phyloP scores from a whole-genome alignment of 192 early-diverging fungal species.

The Chytriomyces hyalinus region DNA sequence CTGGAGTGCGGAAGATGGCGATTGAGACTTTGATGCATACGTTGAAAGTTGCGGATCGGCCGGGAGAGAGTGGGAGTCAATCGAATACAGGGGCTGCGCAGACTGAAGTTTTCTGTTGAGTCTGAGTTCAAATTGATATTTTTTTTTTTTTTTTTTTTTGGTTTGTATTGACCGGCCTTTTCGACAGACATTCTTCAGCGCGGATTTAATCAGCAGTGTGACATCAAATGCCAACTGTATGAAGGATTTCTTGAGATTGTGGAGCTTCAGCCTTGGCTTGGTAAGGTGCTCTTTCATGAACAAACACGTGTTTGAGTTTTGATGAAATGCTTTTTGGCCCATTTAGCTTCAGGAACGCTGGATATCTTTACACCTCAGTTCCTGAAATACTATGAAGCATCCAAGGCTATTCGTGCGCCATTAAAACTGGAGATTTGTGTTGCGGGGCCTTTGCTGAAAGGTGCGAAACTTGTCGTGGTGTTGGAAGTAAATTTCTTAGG shows the following conservation, averaged over 20 bases:
- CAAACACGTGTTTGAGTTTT: background rate
- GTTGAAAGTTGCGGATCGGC: conserved; percentile 8
- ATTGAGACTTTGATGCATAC: conserved; percentile 13
- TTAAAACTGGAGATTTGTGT: conserved; percentile 18
- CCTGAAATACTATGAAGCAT: conserved; percentile 20
- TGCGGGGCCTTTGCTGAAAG: background rate
- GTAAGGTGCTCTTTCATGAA: background rate
- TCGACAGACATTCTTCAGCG: conserved; percentile 19
- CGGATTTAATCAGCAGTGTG: conserved; percentile 28
- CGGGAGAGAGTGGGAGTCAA: conserved; percentile 22
- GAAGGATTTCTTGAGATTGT: conserved; percentile 20
- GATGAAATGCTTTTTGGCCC: background rate
- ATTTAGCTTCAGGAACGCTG: conserved; percentile 11
- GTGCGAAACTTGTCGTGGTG: background rate
- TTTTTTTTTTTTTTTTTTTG: background rate
- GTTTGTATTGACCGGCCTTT: background rate
- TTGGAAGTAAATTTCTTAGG: background rate
- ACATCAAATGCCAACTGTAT: conserved; percentile 17
- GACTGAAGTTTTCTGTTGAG: conserved; percentile 24
- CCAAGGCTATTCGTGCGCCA: conserved; percentile 5
- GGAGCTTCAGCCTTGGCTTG: conserved; percentile 22
- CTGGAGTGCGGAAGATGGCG: background rate
- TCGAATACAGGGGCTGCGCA: background rate
- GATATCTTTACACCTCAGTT: conserved; percentile 15
- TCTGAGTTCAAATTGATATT: background rate